These are phyloP conservation scores for Saturnispora diversa DNA, from an alignment of 805 yeast genomes.

Conservation along the genomic window DNA sequence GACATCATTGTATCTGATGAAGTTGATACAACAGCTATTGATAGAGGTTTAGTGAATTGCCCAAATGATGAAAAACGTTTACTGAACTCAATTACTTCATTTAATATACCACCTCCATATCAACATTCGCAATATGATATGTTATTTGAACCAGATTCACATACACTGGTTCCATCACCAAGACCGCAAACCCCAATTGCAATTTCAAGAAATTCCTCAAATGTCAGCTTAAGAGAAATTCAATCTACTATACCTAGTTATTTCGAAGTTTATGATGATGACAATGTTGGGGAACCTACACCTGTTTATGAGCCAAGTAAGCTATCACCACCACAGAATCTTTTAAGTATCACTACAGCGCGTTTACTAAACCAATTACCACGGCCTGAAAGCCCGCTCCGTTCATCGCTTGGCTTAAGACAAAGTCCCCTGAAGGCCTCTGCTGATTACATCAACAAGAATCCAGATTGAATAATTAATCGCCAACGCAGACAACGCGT, in stretches of 20 bases:
- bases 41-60: too few species aligned
- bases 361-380: neutral
- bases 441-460: too few species aligned
- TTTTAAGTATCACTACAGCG: neutral
- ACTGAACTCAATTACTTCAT: neutral
- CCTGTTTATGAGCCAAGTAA: slow-evolving; percentile 20
- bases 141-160: slow-evolving; percentile 16
- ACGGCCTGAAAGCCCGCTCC: too few species aligned
- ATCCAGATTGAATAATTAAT: too few species aligned
- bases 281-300: slow-evolving; percentile 22
- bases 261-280: slow-evolving; percentile 24
- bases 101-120: slow-evolving; percentile 21
- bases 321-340: neutral
- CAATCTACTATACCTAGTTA: slow-evolving; percentile 23
- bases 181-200: slow-evolving; percentile 1
- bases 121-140: slow-evolving; percentile 19
- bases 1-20: neutral
- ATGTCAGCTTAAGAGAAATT: neutral
- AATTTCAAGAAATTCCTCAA: slow-evolving; percentile 1
- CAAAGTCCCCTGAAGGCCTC: too few species aligned
- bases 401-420: too few species aligned
- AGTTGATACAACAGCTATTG: too few species aligned
- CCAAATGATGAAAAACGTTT: neutral
- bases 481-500: too few species aligned
- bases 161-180: slow-evolving; percentile 3